Base-by-base conservation (phyloP, 345 rosid genomes). In the Viola odorata region DNA sequence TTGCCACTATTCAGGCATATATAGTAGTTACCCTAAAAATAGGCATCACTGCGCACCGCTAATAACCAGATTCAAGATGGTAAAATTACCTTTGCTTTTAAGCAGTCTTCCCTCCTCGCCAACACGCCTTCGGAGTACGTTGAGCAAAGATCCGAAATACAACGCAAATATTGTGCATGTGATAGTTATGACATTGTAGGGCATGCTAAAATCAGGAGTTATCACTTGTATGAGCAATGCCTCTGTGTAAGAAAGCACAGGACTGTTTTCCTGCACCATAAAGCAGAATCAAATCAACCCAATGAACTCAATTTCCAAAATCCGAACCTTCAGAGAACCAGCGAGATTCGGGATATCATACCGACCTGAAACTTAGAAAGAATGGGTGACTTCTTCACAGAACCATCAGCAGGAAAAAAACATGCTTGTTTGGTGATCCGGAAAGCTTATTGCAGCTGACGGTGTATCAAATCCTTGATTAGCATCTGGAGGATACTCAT, bases 191-290 rank as follows among this genome's bases (percentile, higher is more conserved):
- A 95, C 97, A 48, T 95, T 95, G 80, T 95, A 91, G 51, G 96
- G 99, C 99, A 91, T 91, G 84, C 96, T 95, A 71, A 91, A 95
- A 77, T 95, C 97, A 74, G 99, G 96, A 49, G 97, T 91, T 63
- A 94, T 91, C 74, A 95, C 74, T 57, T 96, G 97, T 50, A 84
- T 92, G 9, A 91, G 95, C 68, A 91, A 71, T 57, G 84, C 92
- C 91, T 95, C 97, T 3, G 97, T 91, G 76, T 91, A 95, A 39
- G 88, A 76, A 68, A 80, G 77, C 65, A 91, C 81, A 45, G 67
- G 78, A 41, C 75, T 77, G 37, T 55, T 85, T 68, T 78, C 92
- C 99, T 88, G 89, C 77, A 81, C 66, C 64, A 55, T 9, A 63
- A 48, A 47, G 4, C 38, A 50, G 50, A 62, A 65, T 12, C 53